Evolutionary conservation across 1,284 basidiomycete genomes (phyloP).

Genomic region (Malassezia caprae): DNA sequence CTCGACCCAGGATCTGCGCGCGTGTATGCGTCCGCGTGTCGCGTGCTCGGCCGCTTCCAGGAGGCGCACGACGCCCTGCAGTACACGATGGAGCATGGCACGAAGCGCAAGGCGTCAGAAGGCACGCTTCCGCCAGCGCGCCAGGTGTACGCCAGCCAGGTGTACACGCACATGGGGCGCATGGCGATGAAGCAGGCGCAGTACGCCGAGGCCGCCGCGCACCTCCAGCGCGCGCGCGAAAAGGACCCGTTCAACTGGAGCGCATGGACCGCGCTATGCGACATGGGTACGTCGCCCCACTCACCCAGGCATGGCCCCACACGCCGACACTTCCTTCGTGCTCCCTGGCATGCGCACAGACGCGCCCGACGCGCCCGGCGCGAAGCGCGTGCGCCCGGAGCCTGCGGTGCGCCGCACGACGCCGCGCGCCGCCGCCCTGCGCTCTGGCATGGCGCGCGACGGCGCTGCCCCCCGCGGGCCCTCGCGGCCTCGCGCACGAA

Average conservation of each 20-base stretch:
- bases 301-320: conserved; percentile 1
- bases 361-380: conserved; percentile 20
- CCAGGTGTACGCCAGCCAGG: conserved; percentile 21
- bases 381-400: conserved; percentile 17
- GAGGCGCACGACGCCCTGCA: conserved; percentile 31
- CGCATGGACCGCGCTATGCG: conserved; percentile 36
- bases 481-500: conserved; percentile 12
- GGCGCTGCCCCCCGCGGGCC: conserved; percentile 3
- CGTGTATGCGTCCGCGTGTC: conserved; percentile 35
- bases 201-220: conserved; percentile 21
- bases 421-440: conserved; percentile 15
- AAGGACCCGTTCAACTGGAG: conserved; percentile 36
- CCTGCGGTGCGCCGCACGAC: conserved; percentile 10
- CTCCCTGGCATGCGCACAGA: conserved; percentile 16
- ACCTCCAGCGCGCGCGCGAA: conserved; percentile 22
- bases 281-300: conserved; percentile 14
- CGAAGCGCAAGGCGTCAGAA: conserved; percentile 15
- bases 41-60: conserved; percentile 23
- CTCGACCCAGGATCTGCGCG: conserved; percentile 28
- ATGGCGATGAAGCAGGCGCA: conserved; percentile 24
- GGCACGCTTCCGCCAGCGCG: background rate
- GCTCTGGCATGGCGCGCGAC: conserved; percentile 11
- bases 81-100: conserved; percentile 16
- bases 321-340: conserved; percentile 12
- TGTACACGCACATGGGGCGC: conserved; percentile 27